Evolutionary conservation across 345 rosid species (phyloP).

Genomic region (Bruguiera gymnorhiza): DNA sequence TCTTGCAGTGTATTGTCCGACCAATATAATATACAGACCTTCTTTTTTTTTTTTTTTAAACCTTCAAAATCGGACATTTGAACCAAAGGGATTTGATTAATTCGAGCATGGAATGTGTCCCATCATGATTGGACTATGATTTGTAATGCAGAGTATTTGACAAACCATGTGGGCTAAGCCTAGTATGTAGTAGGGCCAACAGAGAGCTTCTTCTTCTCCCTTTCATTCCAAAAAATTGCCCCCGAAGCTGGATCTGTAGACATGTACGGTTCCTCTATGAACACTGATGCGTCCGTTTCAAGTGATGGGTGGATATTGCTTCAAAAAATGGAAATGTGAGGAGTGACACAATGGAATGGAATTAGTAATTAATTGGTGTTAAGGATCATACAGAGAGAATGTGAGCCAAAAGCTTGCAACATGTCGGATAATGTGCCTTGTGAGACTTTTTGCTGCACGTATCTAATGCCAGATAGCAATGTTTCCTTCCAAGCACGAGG

Average conservation of each 20-base stretch:
- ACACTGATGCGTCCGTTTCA: constrained; percentile 30
- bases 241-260: constrained; percentile 5
- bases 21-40: too few relatives aligned
- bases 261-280: not conserved
- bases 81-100: too few relatives aligned
- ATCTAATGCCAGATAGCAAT: constrained; percentile 20
- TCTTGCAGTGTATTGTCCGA: not conserved
- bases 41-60: too few relatives aligned
- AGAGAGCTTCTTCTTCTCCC: not conserved
- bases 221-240: not conserved
- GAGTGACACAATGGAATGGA: constrained; percentile 34
- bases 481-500: not conserved
- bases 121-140: constrained; percentile 14
- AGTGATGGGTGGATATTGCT: not conserved
- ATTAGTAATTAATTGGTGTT: constrained; percentile 8
- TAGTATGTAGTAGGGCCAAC: not conserved
- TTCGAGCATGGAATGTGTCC: too few relatives aligned
- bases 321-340: not conserved
- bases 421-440: constrained; percentile 9
- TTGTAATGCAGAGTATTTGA: not conserved
- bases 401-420: constrained; percentile 14
- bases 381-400: constrained; percentile 18
- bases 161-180: not conserved
- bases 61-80: too few relatives aligned
- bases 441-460: not conserved